Percentiles rank a stretch among this genome's conserved stretches.
These are phyloP conservation scores for Penicillium verhagenii DNA, from an alignment of 495 filamentous ascomycete genomes.

Conservation along the genomic window DNA sequence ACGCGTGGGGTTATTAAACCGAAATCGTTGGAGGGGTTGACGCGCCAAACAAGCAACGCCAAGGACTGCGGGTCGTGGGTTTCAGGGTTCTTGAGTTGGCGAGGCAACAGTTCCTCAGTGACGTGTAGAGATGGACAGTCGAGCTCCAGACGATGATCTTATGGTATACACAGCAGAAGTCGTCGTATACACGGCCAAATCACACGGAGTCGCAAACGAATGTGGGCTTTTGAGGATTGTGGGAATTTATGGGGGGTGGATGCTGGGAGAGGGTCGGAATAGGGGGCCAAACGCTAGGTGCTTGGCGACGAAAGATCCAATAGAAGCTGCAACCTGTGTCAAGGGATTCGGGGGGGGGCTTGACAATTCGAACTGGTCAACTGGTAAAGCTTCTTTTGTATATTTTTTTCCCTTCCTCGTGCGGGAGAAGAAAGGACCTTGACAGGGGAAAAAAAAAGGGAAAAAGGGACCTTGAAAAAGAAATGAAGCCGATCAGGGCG, in stretches of 20 bases:
- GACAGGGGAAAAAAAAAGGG: neutral
- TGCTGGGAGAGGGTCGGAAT: neutral
- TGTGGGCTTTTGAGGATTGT: neutral
- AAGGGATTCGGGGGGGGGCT: neutral
- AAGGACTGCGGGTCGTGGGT: conserved; percentile 23
- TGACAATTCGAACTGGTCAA: neutral
- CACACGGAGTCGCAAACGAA: neutral
- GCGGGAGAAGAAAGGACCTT: neutral
- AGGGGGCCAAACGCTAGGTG: conserved; percentile 2
- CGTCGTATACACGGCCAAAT: neutral
- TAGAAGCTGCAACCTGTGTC: neutral
- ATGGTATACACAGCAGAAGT: neutral
- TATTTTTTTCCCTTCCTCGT: neutral
- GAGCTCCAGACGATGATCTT: neutral
- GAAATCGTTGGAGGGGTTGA: neutral
- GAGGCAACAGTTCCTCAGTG: conserved; percentile 21
- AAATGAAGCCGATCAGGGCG: conserved; percentile 3
- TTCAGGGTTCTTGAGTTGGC: conserved; percentile 22
- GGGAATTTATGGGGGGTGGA: conserved; percentile 2
- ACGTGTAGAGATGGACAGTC: neutral
- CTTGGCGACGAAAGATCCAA: neutral
- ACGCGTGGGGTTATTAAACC: neutral
- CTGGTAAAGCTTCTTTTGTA: neutral
- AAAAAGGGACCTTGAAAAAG: neutral
- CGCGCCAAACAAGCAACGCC: conserved; percentile 31